Evolutionary conservation across 169 alveolate species (phyloP), one percentile per base, ranked within the genome.

Genomic region (Sarcocystis neurona): DNA sequence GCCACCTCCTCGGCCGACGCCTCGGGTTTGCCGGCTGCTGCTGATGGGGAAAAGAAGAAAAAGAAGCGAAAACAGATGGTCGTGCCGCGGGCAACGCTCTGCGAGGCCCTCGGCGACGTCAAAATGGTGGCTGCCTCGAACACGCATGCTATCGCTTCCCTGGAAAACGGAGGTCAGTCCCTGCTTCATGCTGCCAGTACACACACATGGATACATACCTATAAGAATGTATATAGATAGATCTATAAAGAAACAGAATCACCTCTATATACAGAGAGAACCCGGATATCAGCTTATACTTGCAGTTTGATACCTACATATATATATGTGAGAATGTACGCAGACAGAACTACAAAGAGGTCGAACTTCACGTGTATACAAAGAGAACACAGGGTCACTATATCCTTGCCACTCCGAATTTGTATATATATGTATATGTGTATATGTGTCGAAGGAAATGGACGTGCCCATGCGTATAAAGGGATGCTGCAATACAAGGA

Each of bases 91-190:
- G 70, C 87, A 12, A 12, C 47, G 8, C 34, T 79, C 10, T 34
- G 87, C 74, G 87, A 79, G 3, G 60, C 74, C 37, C 39, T 79
- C 3, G 44, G 87, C 0, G 74, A 58, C 20, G 87, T 58, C 34
- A 46, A 30, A 0, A 44, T 30, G 47, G 87, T 79, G 10, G 87
- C 87, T 2, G 23, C 87, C 2, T 56, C 56, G 27, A 58, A 30
- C n/a, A 23, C 60, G 4, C 87, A 79, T 74, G 58, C 87, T 10
- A 48, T 79, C 41, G 87, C 87, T 0, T 70, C 53, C 6, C 87
- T 79, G 32, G 87, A 79, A 30, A 79, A 47, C 53, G 87, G 87
- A 32, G 30, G 74, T 79, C 23, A 30, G 80, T 6, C 56, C 63
- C 34, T 37, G 8, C 32, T 48, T 27, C 5, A 63, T 4, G n/a